Evolutionary conservation across 345 rosid genomes (phyloP).

Genomic region (Citrus unshiu): DNA sequence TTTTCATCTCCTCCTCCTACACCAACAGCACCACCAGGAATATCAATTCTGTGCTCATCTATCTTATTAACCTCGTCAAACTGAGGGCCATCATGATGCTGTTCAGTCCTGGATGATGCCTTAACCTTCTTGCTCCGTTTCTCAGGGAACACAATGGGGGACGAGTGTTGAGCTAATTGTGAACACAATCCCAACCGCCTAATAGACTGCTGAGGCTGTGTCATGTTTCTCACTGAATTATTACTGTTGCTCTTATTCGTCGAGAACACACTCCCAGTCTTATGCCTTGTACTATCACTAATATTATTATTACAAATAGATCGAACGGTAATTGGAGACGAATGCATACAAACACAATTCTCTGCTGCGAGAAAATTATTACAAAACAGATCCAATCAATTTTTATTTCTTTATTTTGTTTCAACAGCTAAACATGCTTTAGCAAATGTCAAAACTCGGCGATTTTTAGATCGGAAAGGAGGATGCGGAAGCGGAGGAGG

Average conservation of each 20-base stretch:
- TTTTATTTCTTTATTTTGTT: neutral
- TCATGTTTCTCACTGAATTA: slow-evolving; percentile 20
- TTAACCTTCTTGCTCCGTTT: slow-evolving; percentile 71
- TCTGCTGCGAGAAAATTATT: neutral
- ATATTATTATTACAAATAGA: neutral
- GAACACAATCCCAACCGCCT: slow-evolving; percentile 82
- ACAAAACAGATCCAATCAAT: slow-evolving; percentile 1
- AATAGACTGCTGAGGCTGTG: slow-evolving; percentile 56
- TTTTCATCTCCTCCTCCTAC: slow-evolving; percentile 74
- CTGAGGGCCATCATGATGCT: slow-evolving; percentile 28
- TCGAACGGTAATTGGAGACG: neutral
- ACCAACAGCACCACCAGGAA: slow-evolving; percentile 25
- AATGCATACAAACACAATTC: neutral
- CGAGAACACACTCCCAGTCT: slow-evolving; percentile 35
- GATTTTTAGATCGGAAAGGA: neutral
- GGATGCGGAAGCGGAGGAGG: neutral
- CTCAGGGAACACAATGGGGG: slow-evolving; percentile 88
- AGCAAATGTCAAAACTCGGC: neutral
- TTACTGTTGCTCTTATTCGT: slow-evolving; percentile 22
- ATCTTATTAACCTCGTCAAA: slow-evolving; percentile 41
- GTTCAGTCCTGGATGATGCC: slow-evolving; percentile 47
- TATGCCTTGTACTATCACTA: slow-evolving; percentile 22
- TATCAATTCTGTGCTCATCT: slow-evolving; percentile 70
- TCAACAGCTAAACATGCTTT: neutral
- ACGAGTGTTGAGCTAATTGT: slow-evolving; percentile 66